A percentile compares a stretch with the other conserved stretches of the same genome.
Conservation (phyloP, 2,329 filamentous ascomycete species). For the Monosporascus cannonballus region DNA sequence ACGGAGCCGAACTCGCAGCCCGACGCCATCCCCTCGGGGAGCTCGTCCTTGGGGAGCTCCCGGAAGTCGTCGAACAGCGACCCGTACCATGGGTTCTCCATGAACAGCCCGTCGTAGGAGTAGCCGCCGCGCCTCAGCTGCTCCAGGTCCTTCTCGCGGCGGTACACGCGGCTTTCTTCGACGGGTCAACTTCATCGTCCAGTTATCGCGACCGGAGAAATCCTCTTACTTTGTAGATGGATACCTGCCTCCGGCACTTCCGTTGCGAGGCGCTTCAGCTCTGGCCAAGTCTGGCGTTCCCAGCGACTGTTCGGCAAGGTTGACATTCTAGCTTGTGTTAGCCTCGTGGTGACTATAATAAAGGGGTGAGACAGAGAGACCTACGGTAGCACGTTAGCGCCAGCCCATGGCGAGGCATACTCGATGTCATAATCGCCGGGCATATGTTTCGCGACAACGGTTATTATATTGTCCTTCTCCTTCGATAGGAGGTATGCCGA, state of each 20-base stretch:
- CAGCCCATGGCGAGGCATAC: slow-evolving; percentile 58
- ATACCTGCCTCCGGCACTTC: slow-evolving; percentile 30
- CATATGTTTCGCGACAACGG: slow-evolving; percentile 80
- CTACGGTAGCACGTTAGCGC: slow-evolving; percentile 28
- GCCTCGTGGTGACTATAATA: neutral
- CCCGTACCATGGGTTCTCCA: slow-evolving; percentile 67
- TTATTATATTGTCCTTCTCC: slow-evolving; percentile 39
- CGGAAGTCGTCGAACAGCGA: slow-evolving; percentile 67
- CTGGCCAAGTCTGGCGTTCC: slow-evolving; percentile 24
- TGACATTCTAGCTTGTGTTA: slow-evolving; percentile 19
- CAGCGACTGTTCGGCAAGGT: slow-evolving; percentile 21
- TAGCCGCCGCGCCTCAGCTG: slow-evolving; percentile 26
- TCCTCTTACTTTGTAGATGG: slow-evolving; percentile 22
- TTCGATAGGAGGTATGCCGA: slow-evolving; percentile 27
- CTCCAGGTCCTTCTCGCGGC: slow-evolving; percentile 56
- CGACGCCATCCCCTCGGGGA: slow-evolving; percentile 62
- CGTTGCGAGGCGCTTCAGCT: slow-evolving; percentile 22
- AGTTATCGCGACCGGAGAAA: neutral
- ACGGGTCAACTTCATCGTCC: neutral
- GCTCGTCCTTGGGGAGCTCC: slow-evolving; percentile 48
- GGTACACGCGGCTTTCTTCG: slow-evolving; percentile 41
- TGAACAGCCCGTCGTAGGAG: slow-evolving; percentile 62
- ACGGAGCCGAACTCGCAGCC: slow-evolving; percentile 75
- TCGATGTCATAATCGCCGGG: slow-evolving; percentile 87
- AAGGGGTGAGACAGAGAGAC: slow-evolving; percentile 1